These are phyloP conservation scores for Cyathus striatus DNA, from an alignment of 768 basidiomycete genomes.

Conservation along the genomic window DNA sequence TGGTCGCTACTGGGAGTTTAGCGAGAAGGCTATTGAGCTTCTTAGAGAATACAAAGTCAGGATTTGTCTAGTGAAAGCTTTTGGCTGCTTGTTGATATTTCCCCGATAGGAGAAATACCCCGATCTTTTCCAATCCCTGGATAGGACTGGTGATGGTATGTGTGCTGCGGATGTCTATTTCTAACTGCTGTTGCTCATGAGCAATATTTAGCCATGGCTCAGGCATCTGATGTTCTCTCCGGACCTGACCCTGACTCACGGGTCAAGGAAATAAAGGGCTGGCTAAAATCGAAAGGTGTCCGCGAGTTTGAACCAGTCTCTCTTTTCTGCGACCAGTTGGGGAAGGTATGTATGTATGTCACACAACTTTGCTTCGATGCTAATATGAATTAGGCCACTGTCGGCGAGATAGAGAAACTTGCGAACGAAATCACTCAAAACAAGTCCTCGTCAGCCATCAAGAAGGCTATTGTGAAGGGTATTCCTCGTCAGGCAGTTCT, in stretches of 20 bases:
- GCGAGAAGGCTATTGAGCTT: conserved; percentile 77
- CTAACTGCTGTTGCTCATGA: too few relatives aligned
- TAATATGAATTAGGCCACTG: conserved; percentile 54
- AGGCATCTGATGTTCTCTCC: conserved; percentile 53
- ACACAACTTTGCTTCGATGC: background rate
- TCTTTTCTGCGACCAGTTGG: conserved; percentile 85
- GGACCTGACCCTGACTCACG: conserved; percentile 58
- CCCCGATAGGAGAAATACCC: conserved; percentile 66
- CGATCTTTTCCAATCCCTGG: conserved; percentile 72
- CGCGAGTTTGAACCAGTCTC: conserved; percentile 91
- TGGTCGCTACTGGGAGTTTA: conserved; percentile 88
- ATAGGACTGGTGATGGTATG: conserved; percentile 69
- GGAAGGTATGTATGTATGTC: conserved; percentile 51
- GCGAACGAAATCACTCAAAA: conserved; percentile 63
- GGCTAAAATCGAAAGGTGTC: conserved; percentile 85
- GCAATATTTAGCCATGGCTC: conserved; percentile 59
- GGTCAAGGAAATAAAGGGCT: conserved; percentile 73
- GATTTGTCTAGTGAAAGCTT: background rate
- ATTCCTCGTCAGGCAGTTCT: conserved; percentile 92
- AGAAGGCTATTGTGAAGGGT: conserved; percentile 89
- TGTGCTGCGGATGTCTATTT: too few relatives aligned
- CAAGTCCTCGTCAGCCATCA: conserved; percentile 62
- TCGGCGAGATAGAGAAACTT: conserved; percentile 70
- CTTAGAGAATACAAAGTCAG: conserved; percentile 79
- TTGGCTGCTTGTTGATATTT: background rate